Evolutionary conservation across 495 filamentous ascomycete genomes (phyloP).

Genomic region (Aspergillus nidulans): DNA sequence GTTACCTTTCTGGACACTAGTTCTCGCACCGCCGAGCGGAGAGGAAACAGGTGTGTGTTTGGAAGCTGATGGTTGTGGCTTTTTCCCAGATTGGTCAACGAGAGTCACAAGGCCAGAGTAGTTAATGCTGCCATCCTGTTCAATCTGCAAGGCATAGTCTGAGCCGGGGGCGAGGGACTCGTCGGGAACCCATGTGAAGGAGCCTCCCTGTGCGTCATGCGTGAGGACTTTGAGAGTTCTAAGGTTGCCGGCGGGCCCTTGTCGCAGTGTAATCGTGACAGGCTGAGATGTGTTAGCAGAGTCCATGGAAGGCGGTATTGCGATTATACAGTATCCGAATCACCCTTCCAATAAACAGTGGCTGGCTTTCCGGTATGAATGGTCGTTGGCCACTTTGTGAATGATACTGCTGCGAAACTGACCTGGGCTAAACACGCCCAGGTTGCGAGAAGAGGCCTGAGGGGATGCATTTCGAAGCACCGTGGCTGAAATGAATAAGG

Average conservation of each 20-base stretch:
- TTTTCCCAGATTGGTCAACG: conserved; percentile 6
- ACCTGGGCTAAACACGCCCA: conserved; percentile 27
- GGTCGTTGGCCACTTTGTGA: conserved; percentile 40
- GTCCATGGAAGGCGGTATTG: not conserved
- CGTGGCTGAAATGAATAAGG: conserved; percentile 1
- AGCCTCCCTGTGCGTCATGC: conserved; percentile 28
- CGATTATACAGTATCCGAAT: conserved; percentile 25
- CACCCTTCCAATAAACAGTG: conserved; percentile 41
- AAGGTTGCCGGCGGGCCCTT: conserved; percentile 36
- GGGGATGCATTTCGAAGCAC: conserved; percentile 26
- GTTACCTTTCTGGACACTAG: conserved; percentile 16
- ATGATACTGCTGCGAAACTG: conserved; percentile 33
- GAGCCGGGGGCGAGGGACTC: conserved; percentile 30
- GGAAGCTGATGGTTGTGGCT: not conserved
- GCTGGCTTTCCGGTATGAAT: conserved; percentile 37
- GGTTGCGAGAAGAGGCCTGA: conserved; percentile 28
- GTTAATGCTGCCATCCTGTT: conserved; percentile 37
- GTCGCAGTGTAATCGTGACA: conserved; percentile 41
- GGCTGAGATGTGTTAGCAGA: conserved; percentile 22
- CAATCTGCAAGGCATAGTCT: conserved; percentile 46
- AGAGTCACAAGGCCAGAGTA: conserved; percentile 41
- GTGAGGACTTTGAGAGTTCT: conserved; percentile 39
- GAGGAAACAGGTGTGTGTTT: conserved; percentile 2
- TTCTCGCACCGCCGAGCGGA: conserved; percentile 12
- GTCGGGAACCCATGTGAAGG: conserved; percentile 40